Base-by-base conservation (phyloP, 176 grass and related monocot genomes). In the Microstegium vimineum region DNA sequence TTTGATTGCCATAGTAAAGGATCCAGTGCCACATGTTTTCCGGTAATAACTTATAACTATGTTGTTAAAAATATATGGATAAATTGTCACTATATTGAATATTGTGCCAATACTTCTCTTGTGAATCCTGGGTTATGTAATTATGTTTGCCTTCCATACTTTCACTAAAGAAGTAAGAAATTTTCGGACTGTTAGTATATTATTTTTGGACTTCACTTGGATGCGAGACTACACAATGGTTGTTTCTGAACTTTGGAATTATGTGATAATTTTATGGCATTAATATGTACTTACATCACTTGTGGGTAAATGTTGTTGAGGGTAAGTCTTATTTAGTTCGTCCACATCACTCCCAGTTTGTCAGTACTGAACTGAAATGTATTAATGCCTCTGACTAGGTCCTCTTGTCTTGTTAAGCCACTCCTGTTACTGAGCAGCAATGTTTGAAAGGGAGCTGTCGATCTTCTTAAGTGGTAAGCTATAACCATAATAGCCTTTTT, bases 361-460 rank as follows among this genome's bases (percentile, higher is more conserved):
- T 51, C 47, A 51, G 17, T 51, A 1, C 18, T 54, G 17, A 54
- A 8, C 17, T 18, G 47, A 20, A 51, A 51, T 51, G 17, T 20
- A 22, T 8, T 51, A 49, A 45, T 80, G 69, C 34, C 54, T 10
- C 74, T 57, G 41, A 80, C 59, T 64, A 52, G 56, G 41, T 65
- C 31, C 25, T 54, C 27, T 56, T 80, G 25, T 36, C 76, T 80
- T 66, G 76, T 43, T 81, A 72, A 35, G 26, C 43, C 60, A 42
- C 8, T 66, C 30, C 23, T 79, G 56, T 65, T 52, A 23, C 41
- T 17, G 59, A 75, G 45, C 60, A 81, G 12, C 77, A 59, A 68
- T 57, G 26, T 74, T 74, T 81, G 59, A 81, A 81, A 79, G 67
- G 46, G 33, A 73, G 54, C 18, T 74, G 69, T 68, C 22, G 47